Percentiles rank a stretch among this genome's conserved stretches.
These are phyloP conservation scores for Tylopilus cervinicoccineus DNA, from an alignment of 768 basidiomycete species.

Conservation along the genomic window DNA sequence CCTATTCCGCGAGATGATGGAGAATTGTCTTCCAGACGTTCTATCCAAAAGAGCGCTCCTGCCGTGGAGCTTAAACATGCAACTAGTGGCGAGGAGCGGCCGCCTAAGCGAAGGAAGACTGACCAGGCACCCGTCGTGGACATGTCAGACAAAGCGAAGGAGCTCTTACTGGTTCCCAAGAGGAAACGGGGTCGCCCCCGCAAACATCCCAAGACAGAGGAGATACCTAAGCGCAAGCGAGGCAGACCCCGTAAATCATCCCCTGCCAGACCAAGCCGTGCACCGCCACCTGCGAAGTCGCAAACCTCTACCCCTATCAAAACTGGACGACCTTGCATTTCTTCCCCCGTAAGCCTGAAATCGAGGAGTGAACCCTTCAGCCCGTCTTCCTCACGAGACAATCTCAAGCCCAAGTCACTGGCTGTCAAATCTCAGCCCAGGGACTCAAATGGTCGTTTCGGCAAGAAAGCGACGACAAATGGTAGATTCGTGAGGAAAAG, in stretches of 20 bases:
- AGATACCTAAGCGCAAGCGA: slow-evolving; percentile 32
- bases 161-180: slow-evolving; percentile 29
- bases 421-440: slow-evolving; percentile 54
- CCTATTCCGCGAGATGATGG: slow-evolving; percentile 46
- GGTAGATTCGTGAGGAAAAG: slow-evolving; percentile 41
- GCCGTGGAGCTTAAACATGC: slow-evolving; percentile 55
- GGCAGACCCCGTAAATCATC: slow-evolving; percentile 34
- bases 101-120: slow-evolving; percentile 48
- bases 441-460: slow-evolving; percentile 62
- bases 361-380: slow-evolving; percentile 21
- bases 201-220: slow-evolving; percentile 30
- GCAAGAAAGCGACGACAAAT: slow-evolving; percentile 52
- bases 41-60: slow-evolving; percentile 48
- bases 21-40: slow-evolving; percentile 37
- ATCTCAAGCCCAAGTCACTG: slow-evolving; percentile 39
- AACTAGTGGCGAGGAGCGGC: slow-evolving; percentile 38
- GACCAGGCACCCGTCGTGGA: slow-evolving; percentile 31
- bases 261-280: slow-evolving; percentile 7
- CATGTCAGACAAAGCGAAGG: slow-evolving; percentile 34
- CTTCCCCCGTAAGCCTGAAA: slow-evolving; percentile 20
- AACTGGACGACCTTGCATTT: slow-evolving; percentile 7
- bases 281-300: slow-evolving; percentile 10
- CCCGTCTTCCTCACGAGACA: slow-evolving; percentile 22
- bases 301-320: slow-evolving; percentile 9
- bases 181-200: slow-evolving; percentile 34